Conservation (phyloP, 495 filamentous ascomycete species). For the Filosporella fistucella region DNA sequence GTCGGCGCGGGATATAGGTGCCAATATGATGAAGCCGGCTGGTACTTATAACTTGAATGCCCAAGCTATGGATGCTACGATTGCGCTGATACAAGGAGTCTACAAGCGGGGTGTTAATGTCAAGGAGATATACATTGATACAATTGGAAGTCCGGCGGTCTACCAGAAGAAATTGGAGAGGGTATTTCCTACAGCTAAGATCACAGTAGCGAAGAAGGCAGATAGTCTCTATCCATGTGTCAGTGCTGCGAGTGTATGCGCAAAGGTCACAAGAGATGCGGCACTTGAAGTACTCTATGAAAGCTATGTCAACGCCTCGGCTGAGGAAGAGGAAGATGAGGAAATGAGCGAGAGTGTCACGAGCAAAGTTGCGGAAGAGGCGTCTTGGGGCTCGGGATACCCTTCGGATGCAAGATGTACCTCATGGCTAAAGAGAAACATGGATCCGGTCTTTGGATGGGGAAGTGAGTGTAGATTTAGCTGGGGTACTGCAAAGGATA, state of each 20-base stretch:
- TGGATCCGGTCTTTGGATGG: slow-evolving; percentile 96
- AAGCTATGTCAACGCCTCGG: slow-evolving; percentile 17
- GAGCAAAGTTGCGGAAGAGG: slow-evolving; percentile 20
- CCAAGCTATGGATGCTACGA: slow-evolving; percentile 94
- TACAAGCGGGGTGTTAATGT: slow-evolving; percentile 73
- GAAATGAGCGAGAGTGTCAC: slow-evolving; percentile 13
- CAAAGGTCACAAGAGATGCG: slow-evolving; percentile 91
- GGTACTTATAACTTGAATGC: slow-evolving; percentile 88
- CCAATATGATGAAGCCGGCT: slow-evolving; percentile 69
- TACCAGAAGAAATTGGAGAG: slow-evolving; percentile 84
- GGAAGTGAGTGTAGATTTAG: slow-evolving; percentile 87
- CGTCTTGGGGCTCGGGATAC: slow-evolving; percentile 84
- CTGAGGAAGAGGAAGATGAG: slow-evolving; percentile 14
- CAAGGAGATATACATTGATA: slow-evolving; percentile 90
- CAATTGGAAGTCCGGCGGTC: slow-evolving; percentile 72
- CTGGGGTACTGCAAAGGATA: slow-evolving; percentile 91
- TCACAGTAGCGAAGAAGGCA: slow-evolving; percentile 95
- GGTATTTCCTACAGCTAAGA: slow-evolving; percentile 71
- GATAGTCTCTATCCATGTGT: slow-evolving; percentile 92
- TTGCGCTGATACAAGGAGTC: slow-evolving; percentile 75
- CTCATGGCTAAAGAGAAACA: slow-evolving; percentile 74
- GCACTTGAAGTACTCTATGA: slow-evolving; percentile 72
- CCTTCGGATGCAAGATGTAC: slow-evolving; percentile 82
- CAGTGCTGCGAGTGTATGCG: slow-evolving; percentile 86
- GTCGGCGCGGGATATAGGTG: slow-evolving; percentile 77